These are phyloP conservation scores for Globisporangium nagaii DNA, from an alignment of 352 stramenopile genomes.

Conservation along the genomic window DNA sequence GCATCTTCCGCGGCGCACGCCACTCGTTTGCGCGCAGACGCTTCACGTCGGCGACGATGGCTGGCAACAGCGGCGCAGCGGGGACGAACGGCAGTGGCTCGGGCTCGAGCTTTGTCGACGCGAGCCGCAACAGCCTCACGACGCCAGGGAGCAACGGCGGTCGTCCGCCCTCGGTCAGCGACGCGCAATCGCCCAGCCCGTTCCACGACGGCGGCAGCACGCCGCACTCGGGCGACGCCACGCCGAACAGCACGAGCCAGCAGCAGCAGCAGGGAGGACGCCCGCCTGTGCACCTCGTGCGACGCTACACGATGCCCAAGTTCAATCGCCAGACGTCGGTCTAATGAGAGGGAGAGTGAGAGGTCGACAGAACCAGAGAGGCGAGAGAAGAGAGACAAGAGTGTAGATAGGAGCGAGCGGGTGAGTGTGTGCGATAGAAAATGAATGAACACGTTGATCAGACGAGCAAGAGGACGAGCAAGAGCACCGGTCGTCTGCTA, in stretches of 20 bases:
- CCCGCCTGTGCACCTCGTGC: constrained; percentile 26
- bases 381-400: constrained; percentile 4
- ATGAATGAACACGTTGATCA: constrained; percentile 1
- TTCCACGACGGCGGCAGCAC: not conserved
- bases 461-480: too few species aligned
- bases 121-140: not conserved
- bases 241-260: not conserved
- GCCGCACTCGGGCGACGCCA: constrained; percentile 12
- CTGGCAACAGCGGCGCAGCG: not conserved
- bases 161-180: not conserved
- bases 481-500: too few species aligned
- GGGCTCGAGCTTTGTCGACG: not conserved
- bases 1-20: constrained; percentile 57
- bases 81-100: not conserved
- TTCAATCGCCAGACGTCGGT: constrained; percentile 21
- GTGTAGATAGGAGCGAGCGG: constrained; percentile 1
- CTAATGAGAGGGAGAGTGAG: constrained; percentile 4
- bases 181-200: not conserved
- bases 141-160: not conserved
- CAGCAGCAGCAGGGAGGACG: not conserved
- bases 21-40: constrained; percentile 46
- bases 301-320: constrained; percentile 29
- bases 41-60: constrained; percentile 39
- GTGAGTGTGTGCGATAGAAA: constrained; percentile 9
- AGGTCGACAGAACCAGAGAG: constrained; percentile 1